Conservation (phyloP, 306 rosid genomes). For the Elaeagnus macrophylla region DNA sequence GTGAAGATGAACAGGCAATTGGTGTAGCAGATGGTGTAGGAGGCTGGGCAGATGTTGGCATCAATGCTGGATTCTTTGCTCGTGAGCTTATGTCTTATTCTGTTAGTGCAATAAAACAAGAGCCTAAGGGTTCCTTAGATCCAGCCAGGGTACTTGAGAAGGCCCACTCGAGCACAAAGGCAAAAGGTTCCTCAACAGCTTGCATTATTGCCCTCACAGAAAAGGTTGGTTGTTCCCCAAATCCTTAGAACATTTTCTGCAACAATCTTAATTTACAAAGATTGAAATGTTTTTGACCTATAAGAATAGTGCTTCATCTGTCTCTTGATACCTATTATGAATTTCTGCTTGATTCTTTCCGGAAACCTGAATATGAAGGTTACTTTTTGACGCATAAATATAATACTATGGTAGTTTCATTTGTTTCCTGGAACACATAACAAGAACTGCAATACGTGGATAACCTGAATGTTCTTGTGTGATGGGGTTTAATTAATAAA, state of each 20-base stretch:
- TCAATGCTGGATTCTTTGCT: constrained; percentile 69
- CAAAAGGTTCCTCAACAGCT: constrained; percentile 86
- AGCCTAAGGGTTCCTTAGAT: constrained; percentile 52
- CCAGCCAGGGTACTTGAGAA: constrained; percentile 71
- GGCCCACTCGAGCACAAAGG: constrained; percentile 61
- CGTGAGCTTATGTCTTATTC: constrained; percentile 68
- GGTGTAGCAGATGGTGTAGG: constrained; percentile 97
- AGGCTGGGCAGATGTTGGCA: constrained; percentile 95
- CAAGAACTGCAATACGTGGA: not conserved
- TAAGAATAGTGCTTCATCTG: not conserved
- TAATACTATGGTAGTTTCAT: not conserved
- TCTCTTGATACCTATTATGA: constrained; percentile 2
- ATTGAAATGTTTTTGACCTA: not conserved
- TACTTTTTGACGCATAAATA: not conserved
- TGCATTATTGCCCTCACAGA: constrained; percentile 68
- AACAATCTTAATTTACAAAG: not conserved
- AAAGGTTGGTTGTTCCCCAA: constrained; percentile 34
- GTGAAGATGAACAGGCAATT: constrained; percentile 58
- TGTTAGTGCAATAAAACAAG: constrained; percentile 55
- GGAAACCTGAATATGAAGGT: not conserved
- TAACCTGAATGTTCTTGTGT: no score
- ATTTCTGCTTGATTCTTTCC: not conserved
- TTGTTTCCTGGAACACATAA: not conserved
- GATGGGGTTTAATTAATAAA: no score
- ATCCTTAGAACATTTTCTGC: constrained; percentile 1